Evolutionary conservation across 192 early-diverging fungal genomes (phyloP).

Genomic region (Lunasporangiospora selenospora): DNA sequence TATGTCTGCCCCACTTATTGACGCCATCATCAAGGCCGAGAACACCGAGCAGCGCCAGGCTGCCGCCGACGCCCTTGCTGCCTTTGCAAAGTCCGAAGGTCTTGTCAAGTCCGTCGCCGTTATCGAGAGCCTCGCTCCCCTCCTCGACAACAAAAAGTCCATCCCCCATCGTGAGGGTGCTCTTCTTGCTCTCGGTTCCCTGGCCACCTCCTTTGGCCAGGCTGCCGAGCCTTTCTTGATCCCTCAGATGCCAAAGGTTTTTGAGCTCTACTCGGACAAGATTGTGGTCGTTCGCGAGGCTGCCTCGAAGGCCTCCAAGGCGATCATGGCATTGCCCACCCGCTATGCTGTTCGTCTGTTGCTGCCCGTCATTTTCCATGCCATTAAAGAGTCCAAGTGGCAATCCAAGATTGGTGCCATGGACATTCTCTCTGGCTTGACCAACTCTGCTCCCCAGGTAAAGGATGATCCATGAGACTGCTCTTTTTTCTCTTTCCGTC

Average conservation of each 20-base stretch:
- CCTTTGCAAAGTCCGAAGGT: slow-evolving; percentile 46
- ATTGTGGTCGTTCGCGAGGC: slow-evolving; percentile 49
- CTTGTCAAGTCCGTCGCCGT: too few species aligned
- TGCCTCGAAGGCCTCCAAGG: too few species aligned
- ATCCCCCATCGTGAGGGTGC: too few species aligned
- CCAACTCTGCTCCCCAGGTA: slow-evolving; percentile 52
- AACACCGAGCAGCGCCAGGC: slow-evolving; percentile 44
- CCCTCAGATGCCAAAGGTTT: slow-evolving; percentile 64
- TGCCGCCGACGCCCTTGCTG: slow-evolving; percentile 42
- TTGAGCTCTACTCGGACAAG: slow-evolving; percentile 69
- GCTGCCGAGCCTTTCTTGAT: slow-evolving; percentile 73
- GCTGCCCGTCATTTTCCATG: slow-evolving; percentile 30
- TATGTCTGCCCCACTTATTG: slow-evolving; percentile 47
- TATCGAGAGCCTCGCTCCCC: too few species aligned
- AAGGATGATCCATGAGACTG: neutral
- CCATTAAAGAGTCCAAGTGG: slow-evolving; percentile 69
- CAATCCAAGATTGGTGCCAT: slow-evolving; percentile 68
- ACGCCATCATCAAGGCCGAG: slow-evolving; percentile 49
- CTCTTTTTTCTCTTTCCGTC: too few species aligned
- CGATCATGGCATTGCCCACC: slow-evolving; percentile 23
- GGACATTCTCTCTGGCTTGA: slow-evolving; percentile 52
- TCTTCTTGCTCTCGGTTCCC: too few species aligned
- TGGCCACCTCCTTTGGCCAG: too few species aligned
- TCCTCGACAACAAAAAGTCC: too few species aligned
- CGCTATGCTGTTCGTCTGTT: slow-evolving; percentile 10